These are phyloP conservation scores for Fusarium miscanthi DNA, from an alignment of 2,329 filamentous ascomycete genomes.

Conservation along the genomic window DNA sequence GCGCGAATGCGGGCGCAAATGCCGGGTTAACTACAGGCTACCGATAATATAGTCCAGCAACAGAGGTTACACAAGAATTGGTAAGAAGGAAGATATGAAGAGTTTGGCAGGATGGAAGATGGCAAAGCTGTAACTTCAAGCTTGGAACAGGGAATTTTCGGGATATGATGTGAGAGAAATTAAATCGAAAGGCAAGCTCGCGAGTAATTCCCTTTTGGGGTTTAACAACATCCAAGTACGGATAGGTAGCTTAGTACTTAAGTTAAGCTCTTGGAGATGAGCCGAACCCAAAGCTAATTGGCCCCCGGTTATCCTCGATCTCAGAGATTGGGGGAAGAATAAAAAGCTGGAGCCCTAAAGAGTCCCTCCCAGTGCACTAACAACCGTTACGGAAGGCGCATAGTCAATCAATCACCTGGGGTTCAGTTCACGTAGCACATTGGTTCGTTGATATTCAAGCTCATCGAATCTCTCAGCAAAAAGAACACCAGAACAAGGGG, in stretches of 20 bases:
- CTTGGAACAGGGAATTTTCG: background rate
- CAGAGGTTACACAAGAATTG: conserved; percentile 28
- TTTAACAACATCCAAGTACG: background rate
- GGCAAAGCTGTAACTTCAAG: background rate
- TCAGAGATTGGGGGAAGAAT: conserved; percentile 27
- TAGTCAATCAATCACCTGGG: conserved; percentile 30
- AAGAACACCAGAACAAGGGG: background rate
- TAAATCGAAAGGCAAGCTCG: background rate
- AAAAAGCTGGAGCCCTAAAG: conserved; percentile 7
- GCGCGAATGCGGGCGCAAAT: conserved; percentile 27
- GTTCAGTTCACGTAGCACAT: background rate
- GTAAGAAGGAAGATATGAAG: background rate
- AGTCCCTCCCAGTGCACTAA: conserved; percentile 6
- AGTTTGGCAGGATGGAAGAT: background rate
- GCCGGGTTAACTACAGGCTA: conserved; percentile 18
- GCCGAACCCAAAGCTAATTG: background rate
- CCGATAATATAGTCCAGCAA: conserved; percentile 28
- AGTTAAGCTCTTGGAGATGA: conserved; percentile 1
- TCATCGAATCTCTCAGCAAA: conserved; percentile 2
- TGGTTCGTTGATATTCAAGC: conserved; percentile 13
- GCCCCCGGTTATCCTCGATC: conserved; percentile 10
- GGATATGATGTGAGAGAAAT: background rate
- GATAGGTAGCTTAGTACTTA: background rate
- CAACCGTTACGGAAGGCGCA: conserved; percentile 31
- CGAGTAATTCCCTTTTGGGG: background rate